phyloP scores from a whole-genome alignment of 1,284 basidiomycete genomes.

The Microbotryum silenes-acaulis region DNA sequence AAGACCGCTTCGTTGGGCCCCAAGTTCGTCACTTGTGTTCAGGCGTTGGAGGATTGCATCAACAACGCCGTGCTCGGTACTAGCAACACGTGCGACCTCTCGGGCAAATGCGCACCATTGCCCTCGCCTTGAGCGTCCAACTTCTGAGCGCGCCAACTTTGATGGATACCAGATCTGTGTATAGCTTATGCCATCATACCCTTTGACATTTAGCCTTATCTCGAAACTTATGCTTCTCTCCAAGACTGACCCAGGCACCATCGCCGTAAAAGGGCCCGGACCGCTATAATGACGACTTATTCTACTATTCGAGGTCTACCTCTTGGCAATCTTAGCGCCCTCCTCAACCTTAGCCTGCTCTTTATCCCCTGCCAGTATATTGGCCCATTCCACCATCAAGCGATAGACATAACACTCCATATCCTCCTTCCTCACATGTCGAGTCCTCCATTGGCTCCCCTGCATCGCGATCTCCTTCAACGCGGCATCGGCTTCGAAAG shows the following conservation, averaged over 20 bases:
- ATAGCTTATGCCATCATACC: no score
- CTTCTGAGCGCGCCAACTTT: no score
- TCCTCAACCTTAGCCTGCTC: no score
- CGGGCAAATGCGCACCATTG: constrained; percentile 1
- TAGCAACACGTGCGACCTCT: constrained; percentile 1
- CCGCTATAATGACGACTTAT: no score
- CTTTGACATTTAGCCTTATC: no score
- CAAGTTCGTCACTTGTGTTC: constrained; percentile 9
- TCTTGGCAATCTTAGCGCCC: no score
- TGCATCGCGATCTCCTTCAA: constrained; percentile 73
- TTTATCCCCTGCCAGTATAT: constrained; percentile 52
- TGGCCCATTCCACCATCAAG: constrained; percentile 78
- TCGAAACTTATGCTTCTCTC: no score
- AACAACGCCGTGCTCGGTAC: constrained; percentile 3
- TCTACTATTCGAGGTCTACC: no score
- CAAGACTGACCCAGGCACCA: no score
- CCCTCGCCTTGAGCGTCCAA: no score
- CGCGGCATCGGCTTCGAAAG: constrained; percentile 61
- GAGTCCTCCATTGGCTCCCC: constrained; percentile 81
- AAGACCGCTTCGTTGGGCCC: constrained; percentile 9
- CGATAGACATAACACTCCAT: constrained; percentile 84
- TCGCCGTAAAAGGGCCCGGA: no score
- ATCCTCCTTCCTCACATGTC: constrained; percentile 68
- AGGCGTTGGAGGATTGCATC: constrained; percentile 19
- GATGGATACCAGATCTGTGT: no score